Conservation (phyloP, 202 grass and related monocot species). For the Saccharum hybrid region DNA sequence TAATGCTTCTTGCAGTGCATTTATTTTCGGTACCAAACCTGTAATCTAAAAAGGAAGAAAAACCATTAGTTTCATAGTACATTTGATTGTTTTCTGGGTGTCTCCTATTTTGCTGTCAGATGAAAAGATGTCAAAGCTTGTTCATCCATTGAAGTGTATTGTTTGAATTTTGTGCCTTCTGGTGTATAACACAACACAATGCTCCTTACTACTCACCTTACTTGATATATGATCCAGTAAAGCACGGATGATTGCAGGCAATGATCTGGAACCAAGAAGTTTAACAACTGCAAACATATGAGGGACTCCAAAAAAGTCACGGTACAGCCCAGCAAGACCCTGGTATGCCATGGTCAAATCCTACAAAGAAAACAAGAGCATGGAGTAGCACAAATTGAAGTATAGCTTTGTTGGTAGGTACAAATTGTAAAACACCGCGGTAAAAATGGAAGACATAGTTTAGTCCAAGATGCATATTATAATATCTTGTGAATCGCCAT, state of each 20-base stretch:
- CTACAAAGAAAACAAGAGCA: slow-evolving; percentile 56
- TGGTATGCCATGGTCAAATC: slow-evolving; percentile 89
- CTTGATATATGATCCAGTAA: slow-evolving; percentile 97
- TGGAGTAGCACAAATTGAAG: slow-evolving; percentile 28
- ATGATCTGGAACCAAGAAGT: slow-evolving; percentile 95
- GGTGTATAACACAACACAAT: slow-evolving; percentile 26
- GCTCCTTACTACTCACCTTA: slow-evolving; percentile 64
- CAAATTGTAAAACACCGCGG: slow-evolving; percentile 16
- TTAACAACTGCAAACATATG: slow-evolving; percentile 98
- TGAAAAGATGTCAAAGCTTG: slow-evolving; percentile 23
- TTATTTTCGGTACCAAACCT: slow-evolving; percentile 83
- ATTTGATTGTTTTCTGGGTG: background rate
- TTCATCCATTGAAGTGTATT: background rate
- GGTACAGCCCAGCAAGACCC: slow-evolving; percentile 75
- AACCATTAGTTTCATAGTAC: slow-evolving; percentile 33
- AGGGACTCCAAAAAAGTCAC: slow-evolving; percentile 94
- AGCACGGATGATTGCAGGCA: slow-evolving; percentile 93
- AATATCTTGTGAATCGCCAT: slow-evolving; percentile 23
- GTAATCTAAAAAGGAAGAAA: slow-evolving; percentile 72
- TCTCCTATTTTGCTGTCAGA: slow-evolving; percentile 16
- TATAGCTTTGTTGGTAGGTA: slow-evolving; percentile 25
- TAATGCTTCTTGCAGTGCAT: slow-evolving; percentile 86
- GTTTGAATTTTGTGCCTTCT: slow-evolving; percentile 31
- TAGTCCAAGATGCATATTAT: slow-evolving; percentile 29
- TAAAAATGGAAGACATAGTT: slow-evolving; percentile 26